Percentiles rank a stretch among this genome's conserved stretches.
Conservation (phyloP, 495 filamentous ascomycete genomes). For the Penicillium roqueforti region DNA sequence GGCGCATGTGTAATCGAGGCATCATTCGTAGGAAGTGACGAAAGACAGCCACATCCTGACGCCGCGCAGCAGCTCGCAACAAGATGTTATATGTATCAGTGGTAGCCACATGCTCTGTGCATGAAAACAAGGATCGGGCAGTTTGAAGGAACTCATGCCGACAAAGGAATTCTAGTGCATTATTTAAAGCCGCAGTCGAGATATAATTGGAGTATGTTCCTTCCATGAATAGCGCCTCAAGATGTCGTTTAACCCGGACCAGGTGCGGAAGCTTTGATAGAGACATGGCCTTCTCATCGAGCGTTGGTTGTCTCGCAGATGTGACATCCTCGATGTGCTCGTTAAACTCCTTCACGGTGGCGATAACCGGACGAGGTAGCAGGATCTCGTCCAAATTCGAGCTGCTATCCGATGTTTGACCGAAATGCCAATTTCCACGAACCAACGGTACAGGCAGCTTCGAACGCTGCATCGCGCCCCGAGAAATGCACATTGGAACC, state of each 20-base stretch:
- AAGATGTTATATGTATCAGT: constrained; percentile 45
- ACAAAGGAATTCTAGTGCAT: constrained; percentile 37
- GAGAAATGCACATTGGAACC: constrained; percentile 30
- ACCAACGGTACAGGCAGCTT: constrained; percentile 25
- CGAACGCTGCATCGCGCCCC: constrained; percentile 15
- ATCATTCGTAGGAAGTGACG: constrained; percentile 30
- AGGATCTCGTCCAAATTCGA: constrained; percentile 14
- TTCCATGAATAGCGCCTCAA: constrained; percentile 26
- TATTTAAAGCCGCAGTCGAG: constrained; percentile 42
- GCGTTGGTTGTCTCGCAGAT: not conserved
- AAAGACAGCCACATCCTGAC: constrained; percentile 35
- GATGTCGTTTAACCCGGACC: constrained; percentile 10
- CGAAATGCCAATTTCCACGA: constrained; percentile 32
- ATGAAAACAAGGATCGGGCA: constrained; percentile 29
- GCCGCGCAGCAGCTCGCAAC: constrained; percentile 31
- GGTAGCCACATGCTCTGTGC: constrained; percentile 34
- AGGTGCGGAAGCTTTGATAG: constrained; percentile 2
- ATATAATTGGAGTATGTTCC: constrained; percentile 22
- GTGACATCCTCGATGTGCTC: constrained; percentile 36
- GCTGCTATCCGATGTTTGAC: not conserved
- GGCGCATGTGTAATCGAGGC: constrained; percentile 30
- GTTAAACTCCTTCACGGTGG: constrained; percentile 30
- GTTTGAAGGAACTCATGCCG: constrained; percentile 23
- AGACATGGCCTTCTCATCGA: not conserved
- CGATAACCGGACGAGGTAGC: not conserved